Evolutionary conservation across 1,139 yeast species (phyloP).

Genomic region (Arxiozyma slooffiae): DNA sequence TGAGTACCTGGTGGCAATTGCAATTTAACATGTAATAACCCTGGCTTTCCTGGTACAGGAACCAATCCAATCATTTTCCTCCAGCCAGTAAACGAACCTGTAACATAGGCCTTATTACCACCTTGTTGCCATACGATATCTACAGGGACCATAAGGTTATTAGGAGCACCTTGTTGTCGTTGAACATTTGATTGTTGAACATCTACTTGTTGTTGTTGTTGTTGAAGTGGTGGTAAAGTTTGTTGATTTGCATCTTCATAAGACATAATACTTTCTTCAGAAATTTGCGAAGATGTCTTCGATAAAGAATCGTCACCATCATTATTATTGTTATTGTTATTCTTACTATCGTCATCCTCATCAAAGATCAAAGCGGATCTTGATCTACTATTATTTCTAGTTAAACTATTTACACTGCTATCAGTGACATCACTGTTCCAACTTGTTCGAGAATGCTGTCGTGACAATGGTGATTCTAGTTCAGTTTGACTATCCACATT

Average conservation of each 20-base stretch:
- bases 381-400: constrained; percentile 10
- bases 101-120: constrained; percentile 79
- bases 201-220: constrained; percentile 8
- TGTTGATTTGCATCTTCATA: background rate
- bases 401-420: constrained; percentile 1
- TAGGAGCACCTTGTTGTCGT: constrained; percentile 2
- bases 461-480: constrained; percentile 10
- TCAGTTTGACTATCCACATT: constrained; percentile 25
- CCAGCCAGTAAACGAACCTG: constrained; percentile 97
- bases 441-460: background rate
- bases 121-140: constrained; percentile 92
- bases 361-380: constrained; percentile 18
- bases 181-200: constrained; percentile 6
- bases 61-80: constrained; percentile 77
- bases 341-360: constrained; percentile 11
- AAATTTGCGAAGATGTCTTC: constrained; percentile 7
- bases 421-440: background rate
- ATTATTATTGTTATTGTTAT: constrained; percentile 12
- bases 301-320: constrained; percentile 13
- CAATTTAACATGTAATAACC: constrained; percentile 42
- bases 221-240: constrained; percentile 3
- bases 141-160: constrained; percentile 44
- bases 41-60: constrained; percentile 38
- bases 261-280: background rate
- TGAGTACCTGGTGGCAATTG: constrained; percentile 79